These are phyloP conservation scores for Musa troglodytarum DNA, from an alignment of 176 grass and related monocot species.

Conservation along the genomic window DNA sequence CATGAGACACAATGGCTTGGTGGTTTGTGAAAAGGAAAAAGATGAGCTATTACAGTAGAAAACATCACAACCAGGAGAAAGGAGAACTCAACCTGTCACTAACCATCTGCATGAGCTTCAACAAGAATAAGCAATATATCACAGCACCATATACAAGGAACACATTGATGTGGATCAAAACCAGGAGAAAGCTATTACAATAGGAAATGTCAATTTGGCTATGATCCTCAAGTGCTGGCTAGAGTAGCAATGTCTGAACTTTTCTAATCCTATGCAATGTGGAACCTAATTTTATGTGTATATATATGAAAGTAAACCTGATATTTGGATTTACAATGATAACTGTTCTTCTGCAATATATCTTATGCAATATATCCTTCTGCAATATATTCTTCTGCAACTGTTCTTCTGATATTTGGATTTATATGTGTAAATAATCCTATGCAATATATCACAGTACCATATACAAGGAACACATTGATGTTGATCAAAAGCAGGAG, in stretches of 20 bases:
- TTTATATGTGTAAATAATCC: background rate
- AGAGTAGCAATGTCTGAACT: background rate
- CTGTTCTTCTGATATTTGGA: background rate
- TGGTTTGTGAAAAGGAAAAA: no score
- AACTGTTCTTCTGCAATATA: no score
- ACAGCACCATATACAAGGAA: background rate
- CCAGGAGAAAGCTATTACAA: background rate
- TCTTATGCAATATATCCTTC: no score
- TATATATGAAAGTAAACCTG: background rate
- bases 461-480: background rate
- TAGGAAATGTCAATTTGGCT: background rate
- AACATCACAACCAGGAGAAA: no score
- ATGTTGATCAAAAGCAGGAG: background rate
- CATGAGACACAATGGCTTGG: no score
- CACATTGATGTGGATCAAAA: background rate
- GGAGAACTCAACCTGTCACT: no score
- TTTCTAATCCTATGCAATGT: background rate
- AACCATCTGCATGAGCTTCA: no score
- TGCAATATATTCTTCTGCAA: no score
- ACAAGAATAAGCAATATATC: no score
- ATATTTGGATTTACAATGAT: background rate
- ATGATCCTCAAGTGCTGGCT: background rate
- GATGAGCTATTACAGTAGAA: no score
- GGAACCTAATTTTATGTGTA: background rate
- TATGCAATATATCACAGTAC: background rate